phyloP scores from a whole-genome alignment of 1,284 basidiomycete genomes.

The Trichosporon sp. region DNA sequence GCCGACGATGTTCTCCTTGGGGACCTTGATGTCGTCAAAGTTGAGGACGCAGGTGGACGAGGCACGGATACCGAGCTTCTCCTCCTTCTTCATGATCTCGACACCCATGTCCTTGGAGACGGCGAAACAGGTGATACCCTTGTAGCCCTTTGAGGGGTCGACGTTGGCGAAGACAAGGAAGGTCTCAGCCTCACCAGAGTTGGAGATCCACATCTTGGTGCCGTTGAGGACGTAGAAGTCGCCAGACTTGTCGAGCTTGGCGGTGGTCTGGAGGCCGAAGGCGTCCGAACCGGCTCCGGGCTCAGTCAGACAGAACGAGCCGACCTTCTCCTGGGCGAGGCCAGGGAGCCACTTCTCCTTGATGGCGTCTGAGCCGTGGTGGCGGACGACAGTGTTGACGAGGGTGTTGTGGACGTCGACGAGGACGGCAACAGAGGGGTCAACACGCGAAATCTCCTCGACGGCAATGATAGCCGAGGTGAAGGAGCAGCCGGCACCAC shows the following conservation, averaged over 20 bases:
- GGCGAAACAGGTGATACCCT: slow-evolving; percentile 96
- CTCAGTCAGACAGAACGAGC: slow-evolving; percentile 94
- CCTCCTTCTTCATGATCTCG: slow-evolving; percentile 96
- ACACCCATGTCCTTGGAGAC: slow-evolving; percentile 96
- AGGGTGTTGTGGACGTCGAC: slow-evolving; percentile 99
- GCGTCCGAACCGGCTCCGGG: slow-evolving; percentile 91
- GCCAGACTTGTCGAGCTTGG: slow-evolving; percentile 61
- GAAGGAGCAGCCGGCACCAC: slow-evolving; percentile 87
- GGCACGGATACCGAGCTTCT: slow-evolving; percentile 94
- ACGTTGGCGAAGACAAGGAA: slow-evolving; percentile 85
- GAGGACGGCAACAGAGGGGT: slow-evolving; percentile 92
- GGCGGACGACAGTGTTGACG: slow-evolving; percentile 89
- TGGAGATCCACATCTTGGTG: slow-evolving; percentile 99
- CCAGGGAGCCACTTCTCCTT: slow-evolving; percentile 84
- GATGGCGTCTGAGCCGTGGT: slow-evolving; percentile 77
- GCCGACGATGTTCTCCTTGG: slow-evolving; percentile 88
- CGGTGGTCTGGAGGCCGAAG: slow-evolving; percentile 90
- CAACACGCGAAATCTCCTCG: slow-evolving; percentile 83
- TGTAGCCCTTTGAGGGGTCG: slow-evolving; percentile 93
- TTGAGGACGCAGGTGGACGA: slow-evolving; percentile 95
- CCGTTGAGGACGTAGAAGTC: slow-evolving; percentile 31
- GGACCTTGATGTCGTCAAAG: slow-evolving; percentile 92
- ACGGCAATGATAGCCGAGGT: slow-evolving; percentile 94
- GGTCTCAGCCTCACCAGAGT: slow-evolving; percentile 91
- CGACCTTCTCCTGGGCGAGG: slow-evolving; percentile 74